These are phyloP conservation scores for Grosmannia huntii DNA, from an alignment of 2,329 filamentous ascomycete genomes.

Conservation along the genomic window DNA sequence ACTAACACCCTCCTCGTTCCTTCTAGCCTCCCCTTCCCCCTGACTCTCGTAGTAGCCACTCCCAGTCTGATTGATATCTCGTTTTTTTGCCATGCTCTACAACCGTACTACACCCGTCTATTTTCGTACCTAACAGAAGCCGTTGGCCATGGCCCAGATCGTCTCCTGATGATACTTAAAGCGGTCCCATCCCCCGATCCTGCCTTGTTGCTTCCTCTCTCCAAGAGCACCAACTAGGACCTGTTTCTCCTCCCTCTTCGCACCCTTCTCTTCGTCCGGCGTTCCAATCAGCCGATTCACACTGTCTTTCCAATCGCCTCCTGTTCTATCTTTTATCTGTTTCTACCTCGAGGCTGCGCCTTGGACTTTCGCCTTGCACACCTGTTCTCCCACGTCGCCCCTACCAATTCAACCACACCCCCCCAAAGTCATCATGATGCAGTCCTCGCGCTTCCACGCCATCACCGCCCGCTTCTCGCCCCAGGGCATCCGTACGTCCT, in stretches of 20 bases:
- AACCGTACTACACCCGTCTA: not conserved
- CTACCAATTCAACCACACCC: too few relatives aligned
- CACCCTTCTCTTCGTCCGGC: not conserved
- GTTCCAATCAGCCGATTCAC: too few relatives aligned
- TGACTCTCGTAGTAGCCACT: not conserved
- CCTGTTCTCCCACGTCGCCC: not conserved
- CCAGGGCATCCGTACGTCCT: conserved; percentile 34
- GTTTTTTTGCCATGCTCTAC: not conserved
- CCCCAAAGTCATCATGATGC: conserved; percentile 23
- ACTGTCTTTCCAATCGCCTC: too few relatives aligned
- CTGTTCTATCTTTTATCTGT: not conserved
- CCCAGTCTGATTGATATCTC: not conserved
- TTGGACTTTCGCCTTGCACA: not conserved
- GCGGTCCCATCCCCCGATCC: not conserved
- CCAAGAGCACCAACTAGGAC: not conserved
- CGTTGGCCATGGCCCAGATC: not conserved
- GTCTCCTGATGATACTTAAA: not conserved
- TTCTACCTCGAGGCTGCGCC: not conserved
- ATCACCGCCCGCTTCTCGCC: conserved; percentile 38
- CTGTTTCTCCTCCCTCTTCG: not conserved
- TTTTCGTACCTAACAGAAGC: not conserved
- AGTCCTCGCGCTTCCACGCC: conserved; percentile 34
- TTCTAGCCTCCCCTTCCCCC: not conserved
- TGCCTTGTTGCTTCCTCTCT: not conserved
- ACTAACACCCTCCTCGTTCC: not conserved